Evolutionary conservation across 1,139 yeast species (phyloP).

Genomic region (Lodderomyces metapsilosis): DNA sequence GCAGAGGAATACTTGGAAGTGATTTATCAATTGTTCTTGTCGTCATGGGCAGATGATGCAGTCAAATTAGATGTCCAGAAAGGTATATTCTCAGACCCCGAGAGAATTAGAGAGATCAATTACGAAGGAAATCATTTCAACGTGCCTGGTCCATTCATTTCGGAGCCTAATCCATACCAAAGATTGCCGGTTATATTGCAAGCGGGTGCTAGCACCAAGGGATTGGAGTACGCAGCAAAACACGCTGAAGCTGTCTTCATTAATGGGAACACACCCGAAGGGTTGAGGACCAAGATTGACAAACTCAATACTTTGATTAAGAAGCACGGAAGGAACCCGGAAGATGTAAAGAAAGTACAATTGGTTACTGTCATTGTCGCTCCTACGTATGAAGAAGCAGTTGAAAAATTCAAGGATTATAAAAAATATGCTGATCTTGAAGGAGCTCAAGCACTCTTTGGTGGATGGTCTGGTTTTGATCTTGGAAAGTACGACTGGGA

Average conservation of each 20-base stretch:
- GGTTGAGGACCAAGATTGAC: constrained; percentile 25
- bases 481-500: constrained; percentile 26
- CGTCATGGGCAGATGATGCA: constrained; percentile 48
- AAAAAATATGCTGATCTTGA: constrained; percentile 29
- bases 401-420: constrained; percentile 26
- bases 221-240: constrained; percentile 41
- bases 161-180: constrained; percentile 40
- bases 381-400: constrained; percentile 35
- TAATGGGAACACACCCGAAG: constrained; percentile 28
- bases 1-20: constrained; percentile 45
- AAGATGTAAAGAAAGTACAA: constrained; percentile 29
- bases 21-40: constrained; percentile 36
- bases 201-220: constrained; percentile 46
- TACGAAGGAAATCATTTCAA: constrained; percentile 36
- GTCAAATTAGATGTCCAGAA: constrained; percentile 23
- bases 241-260: constrained; percentile 44
- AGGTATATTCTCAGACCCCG: constrained; percentile 26
- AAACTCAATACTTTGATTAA: constrained; percentile 26
- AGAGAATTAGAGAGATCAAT: constrained; percentile 20
- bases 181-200: constrained; percentile 44
- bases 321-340: constrained; percentile 29
- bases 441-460: constrained; percentile 35
- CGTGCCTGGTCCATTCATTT: constrained; percentile 46
- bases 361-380: constrained; percentile 31
- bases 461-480: constrained; percentile 37